phyloP scores from a whole-genome alignment of 192 early-diverging fungal genomes.

The Linnemannia elongata region DNA sequence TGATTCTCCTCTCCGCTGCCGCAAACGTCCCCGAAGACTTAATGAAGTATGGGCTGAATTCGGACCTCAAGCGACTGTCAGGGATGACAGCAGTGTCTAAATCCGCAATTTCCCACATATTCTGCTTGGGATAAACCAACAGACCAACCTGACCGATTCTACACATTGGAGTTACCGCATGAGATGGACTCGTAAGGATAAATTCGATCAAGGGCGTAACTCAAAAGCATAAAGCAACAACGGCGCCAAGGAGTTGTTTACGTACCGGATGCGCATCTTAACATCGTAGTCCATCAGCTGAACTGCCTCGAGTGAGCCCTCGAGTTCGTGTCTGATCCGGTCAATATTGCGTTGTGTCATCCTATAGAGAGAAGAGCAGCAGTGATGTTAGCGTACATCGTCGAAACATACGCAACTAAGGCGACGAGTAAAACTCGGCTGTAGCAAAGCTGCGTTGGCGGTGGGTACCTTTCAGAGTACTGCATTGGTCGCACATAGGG shows the following conservation, averaged over 20 bases:
- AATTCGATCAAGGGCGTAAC: not conserved
- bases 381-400: not conserved
- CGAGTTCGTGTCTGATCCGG: constrained; percentile 19
- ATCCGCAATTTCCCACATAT: constrained; percentile 1
- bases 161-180: not conserved
- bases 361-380: not conserved
- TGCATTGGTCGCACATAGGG: constrained; percentile 10
- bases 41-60: constrained; percentile 38
- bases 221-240: not conserved
- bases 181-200: not conserved
- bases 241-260: not conserved
- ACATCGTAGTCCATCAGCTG: constrained; percentile 34
- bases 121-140: constrained; percentile 1
- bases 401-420: not conserved
- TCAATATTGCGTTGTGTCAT: constrained; percentile 23
- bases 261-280: constrained; percentile 49
- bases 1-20: constrained; percentile 8
- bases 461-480: constrained; percentile 25
- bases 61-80: constrained; percentile 15
- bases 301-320: constrained; percentile 14
- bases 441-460: not conserved
- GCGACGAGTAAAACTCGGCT: too few species aligned
- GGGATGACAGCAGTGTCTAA: constrained; percentile 33
- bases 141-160: constrained; percentile 37
- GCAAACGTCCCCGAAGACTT: not conserved